phyloP scores from a whole-genome alignment of 345 rosid genomes.

The Brassica incana region DNA sequence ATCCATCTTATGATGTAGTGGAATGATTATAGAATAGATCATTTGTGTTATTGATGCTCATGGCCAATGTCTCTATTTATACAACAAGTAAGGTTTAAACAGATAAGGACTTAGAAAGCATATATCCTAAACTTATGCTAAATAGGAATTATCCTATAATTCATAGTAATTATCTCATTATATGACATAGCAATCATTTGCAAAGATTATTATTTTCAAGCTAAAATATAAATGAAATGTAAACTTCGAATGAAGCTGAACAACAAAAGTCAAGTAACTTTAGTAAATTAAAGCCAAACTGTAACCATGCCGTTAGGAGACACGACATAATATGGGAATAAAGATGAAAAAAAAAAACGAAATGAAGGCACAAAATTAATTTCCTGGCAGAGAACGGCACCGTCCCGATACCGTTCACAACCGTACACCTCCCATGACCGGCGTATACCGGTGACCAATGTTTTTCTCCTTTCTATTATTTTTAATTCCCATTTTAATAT shows the following conservation, averaged over 20 bases:
- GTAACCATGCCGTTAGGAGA: constrained; percentile 21
- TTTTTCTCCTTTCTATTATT: constrained; percentile 5
- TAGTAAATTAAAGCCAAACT: background rate
- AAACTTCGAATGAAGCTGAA: background rate
- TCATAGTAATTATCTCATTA: no score
- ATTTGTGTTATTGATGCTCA: no score
- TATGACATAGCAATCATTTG: background rate
- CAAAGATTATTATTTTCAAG: background rate
- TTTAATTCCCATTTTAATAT: constrained; percentile 16
- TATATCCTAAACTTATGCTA: no score
- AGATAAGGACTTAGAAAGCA: no score
- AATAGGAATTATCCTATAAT: no score
- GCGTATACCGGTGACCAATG: constrained; percentile 59
- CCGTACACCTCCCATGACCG: constrained; percentile 48
- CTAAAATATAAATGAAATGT: background rate
- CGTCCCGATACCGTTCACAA: constrained; percentile 44
- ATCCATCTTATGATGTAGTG: no score
- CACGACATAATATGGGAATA: constrained; percentile 25
- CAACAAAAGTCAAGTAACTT: background rate
- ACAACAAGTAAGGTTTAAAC: no score
- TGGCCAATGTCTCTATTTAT: no score
- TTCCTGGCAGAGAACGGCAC: constrained; percentile 46
- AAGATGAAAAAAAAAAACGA: background rate
- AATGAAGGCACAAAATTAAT: constrained; percentile 44
- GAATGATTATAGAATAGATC: no score